Conservation (phyloP, 768 basidiomycete genomes). For the Clitopilus hobsonii region DNA sequence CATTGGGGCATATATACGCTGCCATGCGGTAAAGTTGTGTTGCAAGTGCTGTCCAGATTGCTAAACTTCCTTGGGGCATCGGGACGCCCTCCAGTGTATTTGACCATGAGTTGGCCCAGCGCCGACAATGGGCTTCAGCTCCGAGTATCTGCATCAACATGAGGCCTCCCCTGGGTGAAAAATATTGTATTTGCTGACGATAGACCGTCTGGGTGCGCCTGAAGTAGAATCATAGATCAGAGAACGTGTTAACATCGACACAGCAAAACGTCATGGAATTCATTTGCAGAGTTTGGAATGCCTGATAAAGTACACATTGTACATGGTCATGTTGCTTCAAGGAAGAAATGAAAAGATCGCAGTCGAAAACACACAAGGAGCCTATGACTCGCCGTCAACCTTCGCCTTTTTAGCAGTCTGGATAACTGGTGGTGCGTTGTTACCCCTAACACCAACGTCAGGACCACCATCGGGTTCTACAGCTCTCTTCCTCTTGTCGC, state of each 20-base stretch:
- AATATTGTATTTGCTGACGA: no score
- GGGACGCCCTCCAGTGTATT: background rate
- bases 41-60: background rate
- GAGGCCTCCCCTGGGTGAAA: no score
- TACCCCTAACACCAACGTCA: conserved; percentile 61
- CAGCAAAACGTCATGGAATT: background rate
- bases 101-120: no score
- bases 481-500: conserved; percentile 74
- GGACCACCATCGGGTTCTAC: conserved; percentile 78
- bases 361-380: background rate
- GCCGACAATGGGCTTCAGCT: no score
- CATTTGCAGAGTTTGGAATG: background rate
- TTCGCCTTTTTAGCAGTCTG: conserved; percentile 42
- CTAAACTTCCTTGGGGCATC: background rate
- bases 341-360: background rate
- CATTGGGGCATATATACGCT: background rate
- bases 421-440: conserved; percentile 48
- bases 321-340: background rate
- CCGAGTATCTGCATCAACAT: no score
- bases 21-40: background rate
- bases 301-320: background rate
- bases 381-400: conserved; percentile 20
- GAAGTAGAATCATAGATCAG: background rate
- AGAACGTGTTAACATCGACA: background rate
- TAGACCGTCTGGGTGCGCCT: background rate